Base-by-base conservation (phyloP, 139 green algal species). In the Desmodesmus armatus region DNA sequence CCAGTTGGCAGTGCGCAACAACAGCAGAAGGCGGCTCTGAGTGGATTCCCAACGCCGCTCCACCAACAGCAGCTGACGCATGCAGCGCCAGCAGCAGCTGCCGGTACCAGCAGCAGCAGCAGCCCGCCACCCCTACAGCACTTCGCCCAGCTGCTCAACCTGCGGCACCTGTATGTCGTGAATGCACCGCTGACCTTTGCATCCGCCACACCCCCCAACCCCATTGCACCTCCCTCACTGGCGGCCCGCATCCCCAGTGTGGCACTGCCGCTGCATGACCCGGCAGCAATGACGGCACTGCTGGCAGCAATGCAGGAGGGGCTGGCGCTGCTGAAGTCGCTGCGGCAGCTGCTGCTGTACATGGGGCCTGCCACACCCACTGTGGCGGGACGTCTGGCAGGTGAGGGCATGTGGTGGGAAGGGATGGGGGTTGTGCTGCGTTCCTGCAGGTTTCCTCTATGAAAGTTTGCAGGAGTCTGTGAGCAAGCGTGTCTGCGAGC, bases 331-430 rank as follows among this genome's bases (percentile, higher is more conserved):
- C 40, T 82, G 53, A 53, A 53, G 37, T 53, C 76, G 25, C 55
- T 82, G 37, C 76, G 55, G 23, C 76, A 82, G 76, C 76, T 82
- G 53, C 76, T 72, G 23, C 55, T 82, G 53, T 37, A 82, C 39
- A 17, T 82, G 25, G 76, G 76, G 4, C 33, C 41, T 3, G n/a
- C 72, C 17, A 31, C 39, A 19, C n/a, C n/a, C n/a, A n/a, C n/a
- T n/a, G n/a, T n/a, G n/a, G n/a, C n/a, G n/a, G n/a, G n/a, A n/a
- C n/a, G n/a, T n/a, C n/a, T n/a, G n/a, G n/a, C n/a, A n/a, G n/a
- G n/a, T n/a, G n/a, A n/a, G n/a, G n/a, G n/a, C n/a, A n/a, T n/a
- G n/a, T n/a, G n/a, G n/a, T n/a, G n/a, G n/a, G n/a, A n/a, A n/a
- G n/a, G n/a, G n/a, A n/a, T n/a, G n/a, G n/a, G n/a, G n/a, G n/a